phyloP scores from a whole-genome alignment of 192 early-diverging fungal genomes.

The Linnemannia schmuckeri region DNA sequence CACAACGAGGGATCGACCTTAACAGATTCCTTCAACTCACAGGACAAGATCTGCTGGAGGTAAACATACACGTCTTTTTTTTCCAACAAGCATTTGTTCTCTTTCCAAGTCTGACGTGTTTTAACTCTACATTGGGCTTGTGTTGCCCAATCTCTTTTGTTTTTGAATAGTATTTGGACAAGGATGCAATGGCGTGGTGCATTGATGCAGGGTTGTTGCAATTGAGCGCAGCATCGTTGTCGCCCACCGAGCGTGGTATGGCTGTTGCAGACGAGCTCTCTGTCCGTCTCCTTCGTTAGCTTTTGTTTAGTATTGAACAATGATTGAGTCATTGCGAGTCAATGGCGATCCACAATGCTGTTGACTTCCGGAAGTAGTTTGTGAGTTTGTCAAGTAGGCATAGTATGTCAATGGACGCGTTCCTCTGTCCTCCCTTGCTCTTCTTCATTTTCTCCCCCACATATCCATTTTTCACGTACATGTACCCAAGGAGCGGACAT shows the following conservation, averaged over 20 bases:
- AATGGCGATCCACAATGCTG: not conserved
- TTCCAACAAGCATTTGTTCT: conserved; percentile 6
- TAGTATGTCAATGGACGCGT: not conserved
- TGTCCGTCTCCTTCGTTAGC: conserved; percentile 41
- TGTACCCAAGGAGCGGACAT: too few species aligned
- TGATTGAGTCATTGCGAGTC: not conserved
- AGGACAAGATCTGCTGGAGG: conserved; percentile 54
- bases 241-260: conserved; percentile 66
- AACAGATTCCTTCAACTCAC: conserved; percentile 44
- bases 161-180: conserved; percentile 17
- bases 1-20: conserved; percentile 56
- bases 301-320: not conserved
- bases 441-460: not conserved
- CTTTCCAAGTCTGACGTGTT: conserved; percentile 21
- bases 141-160: not conserved
- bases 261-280: conserved; percentile 65
- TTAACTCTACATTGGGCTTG: conserved; percentile 22
- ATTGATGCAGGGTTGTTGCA: conserved; percentile 27
- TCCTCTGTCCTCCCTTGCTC: not conserved
- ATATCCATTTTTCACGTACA: not conserved
- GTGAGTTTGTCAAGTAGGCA: not conserved
- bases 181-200: conserved; percentile 14
- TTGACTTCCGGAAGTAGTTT: not conserved
- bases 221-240: conserved; percentile 28
- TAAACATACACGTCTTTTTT: conserved; percentile 14